phyloP scores from a whole-genome alignment of 768 basidiomycete genomes.

The Paxillus involutus region DNA sequence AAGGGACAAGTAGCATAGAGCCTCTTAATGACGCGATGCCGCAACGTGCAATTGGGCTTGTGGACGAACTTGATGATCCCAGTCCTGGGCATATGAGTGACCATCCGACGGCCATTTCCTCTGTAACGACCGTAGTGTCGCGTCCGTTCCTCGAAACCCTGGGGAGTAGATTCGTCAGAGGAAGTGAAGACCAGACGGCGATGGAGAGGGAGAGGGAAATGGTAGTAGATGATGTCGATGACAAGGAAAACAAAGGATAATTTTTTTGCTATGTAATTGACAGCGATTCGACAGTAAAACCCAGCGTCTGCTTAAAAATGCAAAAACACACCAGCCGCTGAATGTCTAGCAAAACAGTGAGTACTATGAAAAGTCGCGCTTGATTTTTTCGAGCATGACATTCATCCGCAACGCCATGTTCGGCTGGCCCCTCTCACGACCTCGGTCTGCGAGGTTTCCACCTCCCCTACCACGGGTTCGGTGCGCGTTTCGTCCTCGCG shows the following conservation, averaged over 20 bases:
- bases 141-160: slow-evolving; percentile 57
- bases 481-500: slow-evolving; percentile 8
- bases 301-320: not conserved
- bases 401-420: slow-evolving; percentile 88
- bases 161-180: slow-evolving; percentile 63
- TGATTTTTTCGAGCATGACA: slow-evolving; percentile 83
- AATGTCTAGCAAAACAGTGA: not conserved
- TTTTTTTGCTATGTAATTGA: not conserved
- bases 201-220: slow-evolving; percentile 37
- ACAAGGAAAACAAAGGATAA: slow-evolving; percentile 60
- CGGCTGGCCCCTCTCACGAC: slow-evolving; percentile 47
- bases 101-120: slow-evolving; percentile 66
- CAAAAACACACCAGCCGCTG: not conserved
- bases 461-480: slow-evolving; percentile 28
- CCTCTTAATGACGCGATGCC: slow-evolving; percentile 35
- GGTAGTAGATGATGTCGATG: slow-evolving; percentile 39
- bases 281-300: not conserved
- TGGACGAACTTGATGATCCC: slow-evolving; percentile 86
- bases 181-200: slow-evolving; percentile 33
- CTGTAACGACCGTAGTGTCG: slow-evolving; percentile 52
- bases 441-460: slow-evolving; percentile 30
- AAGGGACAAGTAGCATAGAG: slow-evolving; percentile 33
- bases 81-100: slow-evolving; percentile 83
- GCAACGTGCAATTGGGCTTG: slow-evolving; percentile 65
- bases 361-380: slow-evolving; percentile 49